Evolutionary conservation across 2,329 filamentous ascomycete genomes (phyloP).

Genomic region (Aspergillus flavus): DNA sequence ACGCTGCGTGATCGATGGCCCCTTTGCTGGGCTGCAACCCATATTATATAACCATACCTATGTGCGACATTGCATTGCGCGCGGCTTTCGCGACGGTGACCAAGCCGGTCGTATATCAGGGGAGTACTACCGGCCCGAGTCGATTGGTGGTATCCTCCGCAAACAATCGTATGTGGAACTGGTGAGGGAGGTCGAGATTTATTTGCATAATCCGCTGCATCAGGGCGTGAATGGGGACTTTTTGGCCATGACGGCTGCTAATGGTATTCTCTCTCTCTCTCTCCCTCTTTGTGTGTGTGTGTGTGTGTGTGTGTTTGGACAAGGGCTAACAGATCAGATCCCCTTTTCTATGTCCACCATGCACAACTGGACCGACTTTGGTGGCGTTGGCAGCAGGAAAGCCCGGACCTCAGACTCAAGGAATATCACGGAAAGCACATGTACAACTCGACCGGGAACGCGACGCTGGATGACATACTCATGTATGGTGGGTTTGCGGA

Average conservation of each 20-base stretch:
- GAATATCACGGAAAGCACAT: neutral
- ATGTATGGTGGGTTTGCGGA: neutral
- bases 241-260: conserved; percentile 7
- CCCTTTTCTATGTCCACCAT: conserved; percentile 44
- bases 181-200: neutral
- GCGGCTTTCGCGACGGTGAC: neutral
- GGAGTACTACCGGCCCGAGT: neutral
- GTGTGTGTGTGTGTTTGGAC: too few relatives aligned
- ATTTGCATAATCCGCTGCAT: neutral
- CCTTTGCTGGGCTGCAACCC: conserved; percentile 9
- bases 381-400: conserved; percentile 37
- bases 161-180: neutral
- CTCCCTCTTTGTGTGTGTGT: too few relatives aligned
- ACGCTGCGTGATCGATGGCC: conserved; percentile 19
- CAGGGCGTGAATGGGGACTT: neutral
- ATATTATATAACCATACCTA: neutral
- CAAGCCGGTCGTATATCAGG: neutral
- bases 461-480: neutral
- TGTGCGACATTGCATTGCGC: neutral
- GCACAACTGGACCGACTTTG: conserved; percentile 39
- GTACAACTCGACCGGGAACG: neutral
- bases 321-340: conserved; percentile 19
- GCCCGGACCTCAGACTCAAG: conserved; percentile 31
- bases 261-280: conserved; percentile 10
- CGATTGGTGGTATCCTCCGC: neutral